Conservation (phyloP, 768 basidiomycete genomes). For the Russula sp. region DNA sequence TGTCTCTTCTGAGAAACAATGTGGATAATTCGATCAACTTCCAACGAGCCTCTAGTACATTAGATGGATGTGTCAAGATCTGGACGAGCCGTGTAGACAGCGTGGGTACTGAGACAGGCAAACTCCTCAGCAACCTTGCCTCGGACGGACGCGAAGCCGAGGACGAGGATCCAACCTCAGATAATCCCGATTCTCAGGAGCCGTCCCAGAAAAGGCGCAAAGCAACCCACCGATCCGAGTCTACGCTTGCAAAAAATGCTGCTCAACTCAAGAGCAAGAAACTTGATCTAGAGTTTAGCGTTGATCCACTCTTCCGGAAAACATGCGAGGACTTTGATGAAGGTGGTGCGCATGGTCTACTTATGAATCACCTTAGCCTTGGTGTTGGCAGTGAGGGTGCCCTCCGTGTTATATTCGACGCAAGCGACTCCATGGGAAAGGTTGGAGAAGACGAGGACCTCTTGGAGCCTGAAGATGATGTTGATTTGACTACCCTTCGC, state of each 20-base stretch:
- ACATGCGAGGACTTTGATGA: conserved; percentile 98
- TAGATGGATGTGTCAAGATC: conserved; percentile 98
- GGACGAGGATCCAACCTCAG: conserved; percentile 54
- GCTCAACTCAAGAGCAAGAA: conserved; percentile 82
- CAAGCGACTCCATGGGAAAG: conserved; percentile 81
- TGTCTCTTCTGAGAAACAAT: conserved; percentile 89
- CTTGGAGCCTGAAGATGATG: conserved; percentile 60
- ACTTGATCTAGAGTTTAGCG: conserved; percentile 89
- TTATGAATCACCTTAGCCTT: conserved; percentile 91
- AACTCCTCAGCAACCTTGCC: conserved; percentile 83
- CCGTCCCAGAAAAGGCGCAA: conserved; percentile 56
- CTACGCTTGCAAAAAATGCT: conserved; percentile 86
- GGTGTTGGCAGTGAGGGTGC: conserved; percentile 73
- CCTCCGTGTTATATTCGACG: conserved; percentile 91
- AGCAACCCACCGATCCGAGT: conserved; percentile 56
- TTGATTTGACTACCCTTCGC: conserved; percentile 58
- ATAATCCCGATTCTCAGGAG: conserved; percentile 57
- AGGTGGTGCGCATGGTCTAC: conserved; percentile 88
- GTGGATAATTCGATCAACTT: conserved; percentile 97
- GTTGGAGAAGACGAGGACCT: conserved; percentile 61
- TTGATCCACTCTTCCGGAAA: conserved; percentile 96
- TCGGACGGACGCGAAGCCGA: conserved; percentile 56
- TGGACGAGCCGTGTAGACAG: conserved; percentile 98
- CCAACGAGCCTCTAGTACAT: conserved; percentile 93
- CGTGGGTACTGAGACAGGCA: conserved; percentile 94